A percentile compares a stretch with the other conserved stretches of the same genome.
phyloP scores from a whole-genome alignment of 192 early-diverging fungal species.

The Borealophlyctis nickersoniae region DNA sequence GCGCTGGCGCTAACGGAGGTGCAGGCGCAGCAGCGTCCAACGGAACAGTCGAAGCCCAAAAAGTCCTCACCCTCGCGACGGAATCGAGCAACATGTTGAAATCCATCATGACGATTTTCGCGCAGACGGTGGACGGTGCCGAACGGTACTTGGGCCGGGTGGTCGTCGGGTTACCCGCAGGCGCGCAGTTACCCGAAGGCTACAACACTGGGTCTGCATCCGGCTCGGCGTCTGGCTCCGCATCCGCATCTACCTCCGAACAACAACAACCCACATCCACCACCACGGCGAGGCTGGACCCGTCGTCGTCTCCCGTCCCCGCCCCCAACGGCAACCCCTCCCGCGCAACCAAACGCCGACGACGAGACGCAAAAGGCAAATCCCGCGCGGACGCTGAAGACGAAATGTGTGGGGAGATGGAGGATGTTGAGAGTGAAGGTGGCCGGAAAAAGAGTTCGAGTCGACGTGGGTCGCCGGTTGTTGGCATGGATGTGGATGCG shows the following conservation, averaged over 20 bases:
- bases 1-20: neutral
- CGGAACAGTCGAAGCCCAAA: slow-evolving; percentile 49
- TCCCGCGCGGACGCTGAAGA: neutral
- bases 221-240: too few species aligned
- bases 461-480: neutral
- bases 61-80: slow-evolving; percentile 64
- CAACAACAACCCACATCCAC: neutral
- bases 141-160: slow-evolving; percentile 31
- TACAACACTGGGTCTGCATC: too few species aligned
- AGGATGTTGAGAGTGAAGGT: neutral
- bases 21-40: neutral
- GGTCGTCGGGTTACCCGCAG: neutral
- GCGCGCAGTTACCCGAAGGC: neutral
- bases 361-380: too few species aligned
- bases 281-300: neutral
- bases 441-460: neutral
- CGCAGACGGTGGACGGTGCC: slow-evolving; percentile 65
- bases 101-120: slow-evolving; percentile 63
- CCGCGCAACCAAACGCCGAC: neutral
- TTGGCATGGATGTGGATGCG: neutral
- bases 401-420: neutral
- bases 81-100: slow-evolving; percentile 69
- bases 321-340: neutral
- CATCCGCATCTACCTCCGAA: neutral
- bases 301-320: neutral